Evolutionary conservation across 768 basidiomycete genomes (phyloP).

Genomic region (Psilocybe cyanescens): DNA sequence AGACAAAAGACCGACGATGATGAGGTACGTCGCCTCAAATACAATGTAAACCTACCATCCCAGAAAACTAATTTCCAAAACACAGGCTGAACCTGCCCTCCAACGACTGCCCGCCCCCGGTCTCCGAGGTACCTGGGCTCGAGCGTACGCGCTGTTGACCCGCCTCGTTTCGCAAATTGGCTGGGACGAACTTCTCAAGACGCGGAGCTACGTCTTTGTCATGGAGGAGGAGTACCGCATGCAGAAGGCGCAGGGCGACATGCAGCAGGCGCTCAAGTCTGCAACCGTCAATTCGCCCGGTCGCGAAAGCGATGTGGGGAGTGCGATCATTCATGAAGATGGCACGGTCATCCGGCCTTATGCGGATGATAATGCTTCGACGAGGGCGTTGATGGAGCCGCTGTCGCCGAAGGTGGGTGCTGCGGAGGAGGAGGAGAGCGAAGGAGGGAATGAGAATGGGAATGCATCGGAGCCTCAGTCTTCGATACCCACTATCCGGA

Average conservation of each 20-base stretch:
- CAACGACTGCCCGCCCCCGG: conserved; percentile 95
- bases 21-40: conserved; percentile 49
- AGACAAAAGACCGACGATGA: conserved; percentile 83
- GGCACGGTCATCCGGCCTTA: conserved; percentile 46
- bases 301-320: conserved; percentile 35
- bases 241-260: conserved; percentile 86
- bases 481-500: conserved; percentile 67
- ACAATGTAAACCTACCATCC: background rate
- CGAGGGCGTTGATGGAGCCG: conserved; percentile 57
- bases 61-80: background rate
- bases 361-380: conserved; percentile 73
- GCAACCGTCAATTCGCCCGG: conserved; percentile 22
- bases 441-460: conserved; percentile 27
- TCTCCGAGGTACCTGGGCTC: conserved; percentile 93
- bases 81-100: conserved; percentile 88
- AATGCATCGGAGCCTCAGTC: conserved; percentile 25
- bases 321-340: conserved; percentile 65
- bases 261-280: conserved; percentile 41
- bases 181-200: conserved; percentile 98
- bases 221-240: conserved; percentile 99
- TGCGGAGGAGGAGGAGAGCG: conserved; percentile 18
- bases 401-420: conserved; percentile 32
- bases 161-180: conserved; percentile 93
- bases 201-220: conserved; percentile 93
- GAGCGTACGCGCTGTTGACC: conserved; percentile 90